Conservation (phyloP, 805 yeast species). For the Spathaspora gorwiae region DNA sequence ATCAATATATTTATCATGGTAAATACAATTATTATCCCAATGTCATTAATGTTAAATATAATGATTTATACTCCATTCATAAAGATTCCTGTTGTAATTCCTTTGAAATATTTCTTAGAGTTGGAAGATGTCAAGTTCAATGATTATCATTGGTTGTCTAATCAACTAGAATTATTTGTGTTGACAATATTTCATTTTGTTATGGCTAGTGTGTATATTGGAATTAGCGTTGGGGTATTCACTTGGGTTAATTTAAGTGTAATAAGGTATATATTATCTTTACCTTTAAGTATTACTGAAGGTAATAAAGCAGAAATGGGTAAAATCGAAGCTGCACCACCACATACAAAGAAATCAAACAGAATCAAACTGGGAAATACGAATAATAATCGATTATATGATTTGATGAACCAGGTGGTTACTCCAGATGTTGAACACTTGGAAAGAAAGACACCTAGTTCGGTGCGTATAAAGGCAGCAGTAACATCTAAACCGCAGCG, state of each 20-base stretch:
- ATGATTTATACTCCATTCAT: conserved; percentile 9
- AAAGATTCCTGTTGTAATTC: conserved; percentile 9
- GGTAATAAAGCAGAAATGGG: background rate
- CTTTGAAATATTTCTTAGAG: conserved; percentile 8
- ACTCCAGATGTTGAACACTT: background rate
- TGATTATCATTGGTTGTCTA: conserved; percentile 5
- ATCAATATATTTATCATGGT: background rate
- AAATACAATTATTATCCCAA: conserved; percentile 4
- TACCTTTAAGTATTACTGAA: background rate
- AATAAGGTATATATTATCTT: conserved; percentile 5
- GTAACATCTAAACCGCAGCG: too few relatives aligned
- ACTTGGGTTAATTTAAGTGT: conserved; percentile 7
- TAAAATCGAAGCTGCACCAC: background rate
- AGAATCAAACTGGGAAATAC: background rate
- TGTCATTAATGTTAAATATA: conserved; percentile 2
- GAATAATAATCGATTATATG: background rate
- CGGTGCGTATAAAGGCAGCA: too few relatives aligned
- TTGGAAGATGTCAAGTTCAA: conserved; percentile 5
- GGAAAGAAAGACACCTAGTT: background rate
- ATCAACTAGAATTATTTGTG: conserved; percentile 7
- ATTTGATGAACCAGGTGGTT: conserved; percentile 4
- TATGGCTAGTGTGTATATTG: conserved; percentile 8
- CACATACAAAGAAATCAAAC: background rate
- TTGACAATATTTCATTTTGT: conserved; percentile 8
- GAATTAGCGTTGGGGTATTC: conserved; percentile 7